Conservation (phyloP, 23 red algal species). For the Agarophyton chilense region DNA sequence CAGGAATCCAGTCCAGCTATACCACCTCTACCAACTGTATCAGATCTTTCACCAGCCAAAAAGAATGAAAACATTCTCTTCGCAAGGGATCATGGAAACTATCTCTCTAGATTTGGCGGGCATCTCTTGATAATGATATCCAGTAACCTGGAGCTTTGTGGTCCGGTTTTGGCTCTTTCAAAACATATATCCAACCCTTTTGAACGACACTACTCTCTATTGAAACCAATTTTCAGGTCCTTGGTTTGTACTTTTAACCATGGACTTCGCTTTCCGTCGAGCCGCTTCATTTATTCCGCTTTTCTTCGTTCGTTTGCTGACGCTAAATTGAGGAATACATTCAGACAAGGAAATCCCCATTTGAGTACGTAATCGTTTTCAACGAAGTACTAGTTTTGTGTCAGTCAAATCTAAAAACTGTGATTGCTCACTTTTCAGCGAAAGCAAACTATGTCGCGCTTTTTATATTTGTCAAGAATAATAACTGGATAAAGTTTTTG, state of each 20-base stretch:
- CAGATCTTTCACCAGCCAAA: no score
- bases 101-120: no score
- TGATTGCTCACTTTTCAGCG: neutral
- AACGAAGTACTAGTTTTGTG: constrained; percentile 16
- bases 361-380: neutral
- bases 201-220: neutral
- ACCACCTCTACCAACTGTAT: no score
- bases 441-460: constrained; percentile 24
- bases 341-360: neutral
- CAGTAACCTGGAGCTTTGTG: neutral
- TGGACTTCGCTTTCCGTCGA: neutral
- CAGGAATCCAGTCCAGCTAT: no score
- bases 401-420: neutral
- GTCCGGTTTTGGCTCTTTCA: neutral
- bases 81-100: neutral
- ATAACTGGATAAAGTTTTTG: constrained; percentile 6
- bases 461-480: neutral
- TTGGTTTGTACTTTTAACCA: neutral
- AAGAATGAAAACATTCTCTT: no score
- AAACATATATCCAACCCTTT: neutral
- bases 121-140: neutral
- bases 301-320: neutral
- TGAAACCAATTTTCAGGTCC: neutral
- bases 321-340: neutral
- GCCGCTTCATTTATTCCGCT: neutral